These are phyloP conservation scores for Aspergillus baeticus DNA, from an alignment of 495 filamentous ascomycete species.

Conservation along the genomic window DNA sequence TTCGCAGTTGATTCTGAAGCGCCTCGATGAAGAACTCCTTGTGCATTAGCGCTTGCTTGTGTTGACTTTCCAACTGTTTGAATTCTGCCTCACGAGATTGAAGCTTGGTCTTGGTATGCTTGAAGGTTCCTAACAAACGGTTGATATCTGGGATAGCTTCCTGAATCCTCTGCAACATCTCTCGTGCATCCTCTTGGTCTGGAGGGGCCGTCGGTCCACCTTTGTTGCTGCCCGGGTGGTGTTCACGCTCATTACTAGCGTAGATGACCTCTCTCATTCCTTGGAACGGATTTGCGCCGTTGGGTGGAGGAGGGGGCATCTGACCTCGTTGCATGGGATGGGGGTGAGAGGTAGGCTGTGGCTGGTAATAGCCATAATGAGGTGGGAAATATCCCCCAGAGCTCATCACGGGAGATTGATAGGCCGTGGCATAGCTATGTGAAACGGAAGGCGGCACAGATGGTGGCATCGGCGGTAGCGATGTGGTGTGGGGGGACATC, in stretches of 20 bases:
- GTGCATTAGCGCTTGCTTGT: conserved; percentile 46
- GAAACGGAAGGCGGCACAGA: conserved; percentile 24
- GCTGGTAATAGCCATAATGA: conserved; percentile 35
- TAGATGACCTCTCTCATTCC: conserved; percentile 29
- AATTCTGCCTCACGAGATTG: conserved; percentile 44
- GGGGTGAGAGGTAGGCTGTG: conserved; percentile 22
- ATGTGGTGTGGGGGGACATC: conserved; percentile 34
- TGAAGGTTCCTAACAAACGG: conserved; percentile 46
- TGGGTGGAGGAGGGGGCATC: conserved; percentile 32
- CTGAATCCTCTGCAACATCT: conserved; percentile 47
- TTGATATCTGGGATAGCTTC: conserved; percentile 51
- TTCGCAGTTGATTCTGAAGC: conserved; percentile 51
- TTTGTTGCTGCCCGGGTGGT: conserved; percentile 22
- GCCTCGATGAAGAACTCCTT: conserved; percentile 56
- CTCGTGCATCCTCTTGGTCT: conserved; percentile 39
- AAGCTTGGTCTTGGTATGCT: conserved; percentile 43
- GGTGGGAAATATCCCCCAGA: conserved; percentile 30
- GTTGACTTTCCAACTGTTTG: conserved; percentile 45
- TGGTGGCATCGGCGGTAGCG: conserved; percentile 19
- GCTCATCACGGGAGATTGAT: conserved; percentile 41
- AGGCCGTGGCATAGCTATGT: conserved; percentile 31
- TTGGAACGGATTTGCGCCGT: conserved; percentile 35
- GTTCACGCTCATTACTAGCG: conserved; percentile 22
- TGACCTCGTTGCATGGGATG: conserved; percentile 34
- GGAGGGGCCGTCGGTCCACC: conserved; percentile 30